Conservation (phyloP, 306 rosid species). For the Luffa aegyptiaca region DNA sequence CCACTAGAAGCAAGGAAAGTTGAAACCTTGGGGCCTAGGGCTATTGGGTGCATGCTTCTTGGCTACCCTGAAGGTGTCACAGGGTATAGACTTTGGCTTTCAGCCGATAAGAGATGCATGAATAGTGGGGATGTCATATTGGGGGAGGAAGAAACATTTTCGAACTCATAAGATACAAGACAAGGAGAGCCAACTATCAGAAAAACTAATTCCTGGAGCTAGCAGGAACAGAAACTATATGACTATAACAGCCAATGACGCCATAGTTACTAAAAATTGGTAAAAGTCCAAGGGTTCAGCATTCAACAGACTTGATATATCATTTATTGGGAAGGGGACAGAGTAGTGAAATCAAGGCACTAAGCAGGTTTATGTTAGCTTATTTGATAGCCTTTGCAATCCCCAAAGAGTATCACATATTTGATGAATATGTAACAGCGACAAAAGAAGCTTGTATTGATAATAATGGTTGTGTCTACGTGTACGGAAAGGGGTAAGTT, state of each 20-base stretch:
- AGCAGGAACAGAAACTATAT: not conserved
- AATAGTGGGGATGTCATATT: not conserved
- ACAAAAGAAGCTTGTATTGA: too few species aligned
- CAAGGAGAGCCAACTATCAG: too few species aligned
- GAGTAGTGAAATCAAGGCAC: too few species aligned
- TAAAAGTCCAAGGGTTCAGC: not conserved
- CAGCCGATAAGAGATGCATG: not conserved
- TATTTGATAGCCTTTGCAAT: not conserved
- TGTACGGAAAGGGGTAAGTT: too few species aligned
- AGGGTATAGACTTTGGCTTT: not conserved
- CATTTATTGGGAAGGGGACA: not conserved
- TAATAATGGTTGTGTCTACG: too few species aligned
- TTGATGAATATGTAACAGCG: not conserved
- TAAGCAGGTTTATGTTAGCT: not conserved
- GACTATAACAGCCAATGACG: not conserved
- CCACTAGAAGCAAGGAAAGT: not conserved
- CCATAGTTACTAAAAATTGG: not conserved
- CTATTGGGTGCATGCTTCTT: not conserved
- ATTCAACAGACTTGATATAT: not conserved
- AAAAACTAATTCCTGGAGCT: not conserved
- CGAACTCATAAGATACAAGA: too few species aligned
- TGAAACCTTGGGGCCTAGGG: not conserved
- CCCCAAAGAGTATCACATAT: too few species aligned
- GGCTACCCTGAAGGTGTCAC: not conserved
- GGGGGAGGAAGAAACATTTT: not conserved